phyloP scores from a whole-genome alignment of 352 stramenopile species.

The Plasmopara halstedii region DNA sequence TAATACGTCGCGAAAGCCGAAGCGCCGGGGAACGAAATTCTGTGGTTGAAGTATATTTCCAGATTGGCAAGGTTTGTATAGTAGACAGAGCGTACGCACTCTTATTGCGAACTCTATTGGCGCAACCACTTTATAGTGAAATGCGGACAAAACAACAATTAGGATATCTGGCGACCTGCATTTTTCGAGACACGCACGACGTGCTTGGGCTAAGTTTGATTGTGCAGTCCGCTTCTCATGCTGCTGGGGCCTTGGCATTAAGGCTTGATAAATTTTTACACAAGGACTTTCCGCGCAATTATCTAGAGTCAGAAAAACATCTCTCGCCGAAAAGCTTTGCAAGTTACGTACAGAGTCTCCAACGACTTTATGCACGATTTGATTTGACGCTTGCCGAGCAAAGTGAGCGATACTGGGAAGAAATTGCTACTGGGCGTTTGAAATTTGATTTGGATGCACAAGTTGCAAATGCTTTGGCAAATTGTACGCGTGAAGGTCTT shows the following conservation, averaged over 20 bases:
- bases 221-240: constrained; percentile 62
- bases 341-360: constrained; percentile 39
- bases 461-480: constrained; percentile 30
- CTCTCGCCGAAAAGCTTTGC: constrained; percentile 34
- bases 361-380: constrained; percentile 34
- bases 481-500: constrained; percentile 37
- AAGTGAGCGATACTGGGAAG: constrained; percentile 65
- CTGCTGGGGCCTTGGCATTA: constrained; percentile 46
- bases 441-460: constrained; percentile 54
- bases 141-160: constrained; percentile 79
- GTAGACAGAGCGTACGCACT: constrained; percentile 51
- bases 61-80: constrained; percentile 49
- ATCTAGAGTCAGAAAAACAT: constrained; percentile 11
- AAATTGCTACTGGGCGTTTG: constrained; percentile 51
- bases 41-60: constrained; percentile 79
- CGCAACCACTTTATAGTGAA: constrained; percentile 75
- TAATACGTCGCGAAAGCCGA: constrained; percentile 56
- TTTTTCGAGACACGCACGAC: constrained; percentile 60
- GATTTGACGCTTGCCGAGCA: constrained; percentile 48
- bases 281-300: constrained; percentile 25
- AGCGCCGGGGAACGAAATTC: constrained; percentile 69
- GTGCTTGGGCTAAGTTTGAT: constrained; percentile 64
- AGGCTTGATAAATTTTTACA: constrained; percentile 58
- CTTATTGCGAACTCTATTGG: constrained; percentile 71
- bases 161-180: constrained; percentile 76